phyloP scores from a whole-genome alignment of 192 early-diverging fungal genomes.

The Haplosporangium gracile region DNA sequence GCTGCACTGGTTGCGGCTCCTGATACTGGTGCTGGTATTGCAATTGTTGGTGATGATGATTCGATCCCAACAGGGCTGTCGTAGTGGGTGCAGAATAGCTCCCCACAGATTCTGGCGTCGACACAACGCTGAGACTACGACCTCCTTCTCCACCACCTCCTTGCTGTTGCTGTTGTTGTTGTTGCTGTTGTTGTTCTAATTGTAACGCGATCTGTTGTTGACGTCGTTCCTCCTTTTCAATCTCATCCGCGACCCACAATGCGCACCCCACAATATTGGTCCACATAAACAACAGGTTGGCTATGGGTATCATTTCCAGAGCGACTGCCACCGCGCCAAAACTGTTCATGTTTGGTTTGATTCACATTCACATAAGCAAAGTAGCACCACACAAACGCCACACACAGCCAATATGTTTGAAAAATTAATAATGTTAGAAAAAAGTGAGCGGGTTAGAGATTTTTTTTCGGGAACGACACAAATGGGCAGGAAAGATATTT shows the following conservation, averaged over 20 bases:
- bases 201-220: constrained; percentile 17
- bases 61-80: neutral
- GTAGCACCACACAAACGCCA: neutral
- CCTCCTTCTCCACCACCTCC: neutral
- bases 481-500: constrained; percentile 1
- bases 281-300: constrained; percentile 74
- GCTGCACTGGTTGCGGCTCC: neutral
- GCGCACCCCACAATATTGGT: constrained; percentile 74
- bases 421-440: neutral
- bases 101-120: neutral
- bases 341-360: neutral
- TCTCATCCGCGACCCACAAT: constrained; percentile 49
- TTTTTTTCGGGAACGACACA: constrained; percentile 4
- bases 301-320: constrained; percentile 73
- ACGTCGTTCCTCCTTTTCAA: constrained; percentile 34
- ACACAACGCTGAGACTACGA: neutral
- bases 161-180: constrained; percentile 5
- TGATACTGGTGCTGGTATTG: neutral
- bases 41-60: neutral
- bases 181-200: constrained; percentile 1
- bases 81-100: neutral
- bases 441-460: neutral
- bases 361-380: neutral
- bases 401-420: neutral
- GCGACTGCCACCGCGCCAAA: constrained; percentile 66